Percentiles rank a stretch among this genome's conserved stretches.
phyloP scores from a whole-genome alignment of 164 flowering plant genomes.

The Tetracentron sinense region DNA sequence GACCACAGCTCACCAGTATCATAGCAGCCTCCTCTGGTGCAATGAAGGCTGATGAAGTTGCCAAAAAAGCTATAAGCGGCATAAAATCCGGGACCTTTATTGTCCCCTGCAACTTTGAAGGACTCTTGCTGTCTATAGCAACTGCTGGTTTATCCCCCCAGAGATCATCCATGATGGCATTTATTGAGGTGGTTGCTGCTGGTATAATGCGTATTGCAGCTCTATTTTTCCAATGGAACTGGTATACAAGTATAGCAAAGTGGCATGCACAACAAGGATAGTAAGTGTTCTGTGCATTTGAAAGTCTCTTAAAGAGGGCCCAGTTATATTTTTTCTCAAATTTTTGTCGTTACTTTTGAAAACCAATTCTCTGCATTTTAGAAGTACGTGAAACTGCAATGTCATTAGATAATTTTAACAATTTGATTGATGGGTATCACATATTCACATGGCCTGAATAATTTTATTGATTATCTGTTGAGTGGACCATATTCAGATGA shows the following conservation, averaged over 20 bases:
- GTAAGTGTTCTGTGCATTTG: slow-evolving; percentile 31
- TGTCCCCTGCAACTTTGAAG: slow-evolving; percentile 82
- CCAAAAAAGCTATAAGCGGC: slow-evolving; percentile 71
- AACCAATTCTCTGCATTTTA: too few species aligned
- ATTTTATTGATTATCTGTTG: too few species aligned
- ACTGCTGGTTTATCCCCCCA: slow-evolving; percentile 93
- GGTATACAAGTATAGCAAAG: slow-evolving; percentile 67
- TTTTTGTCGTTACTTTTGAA: too few species aligned
- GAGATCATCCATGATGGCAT: too few species aligned
- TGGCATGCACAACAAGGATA: slow-evolving; percentile 49
- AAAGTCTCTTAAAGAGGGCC: slow-evolving; percentile 3
- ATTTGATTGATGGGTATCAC: too few species aligned
- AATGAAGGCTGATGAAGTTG: too few species aligned
- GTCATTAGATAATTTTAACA: too few species aligned
- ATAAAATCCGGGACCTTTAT: slow-evolving; percentile 64
- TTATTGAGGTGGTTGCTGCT: too few species aligned
- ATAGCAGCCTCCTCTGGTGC: too few species aligned
- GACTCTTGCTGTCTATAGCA: slow-evolving; percentile 60
- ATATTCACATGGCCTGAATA: too few species aligned
- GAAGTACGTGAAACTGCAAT: too few species aligned
- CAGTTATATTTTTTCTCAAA: slow-evolving; percentile 1
- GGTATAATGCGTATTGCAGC: slow-evolving; percentile 54
- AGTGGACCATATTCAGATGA: too few species aligned
- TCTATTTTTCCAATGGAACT: slow-evolving; percentile 66
- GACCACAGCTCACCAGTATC: slow-evolving; percentile 56